Evolutionary conservation across 345 rosid genomes (phyloP), one percentile per base, ranked within the genome.

Genomic region (Firmiana major): DNA sequence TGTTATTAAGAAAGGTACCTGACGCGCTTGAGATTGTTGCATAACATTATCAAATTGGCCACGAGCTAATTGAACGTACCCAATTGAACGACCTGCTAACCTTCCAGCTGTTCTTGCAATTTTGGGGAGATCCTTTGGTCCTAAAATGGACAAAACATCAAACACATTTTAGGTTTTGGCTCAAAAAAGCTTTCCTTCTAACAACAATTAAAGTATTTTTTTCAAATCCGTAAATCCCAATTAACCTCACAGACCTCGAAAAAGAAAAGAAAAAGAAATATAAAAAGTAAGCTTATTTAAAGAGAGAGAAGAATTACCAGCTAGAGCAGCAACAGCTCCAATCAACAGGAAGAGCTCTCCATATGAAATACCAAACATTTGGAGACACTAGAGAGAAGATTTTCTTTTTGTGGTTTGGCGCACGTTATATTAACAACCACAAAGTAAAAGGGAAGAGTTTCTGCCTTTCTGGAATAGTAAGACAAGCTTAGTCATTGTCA

Each of bases 1-100:
- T 22, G n/a, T 42, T 42, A 12, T 12, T 31, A 2, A 45, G 26
- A 66, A 19, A 38, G 3, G 54, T 68, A 94, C 99, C 98, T 95
- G 94, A 19, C 87, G 94, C 84, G 91, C 93, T 83, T 95, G 96
- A 81, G 99, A 83, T 81, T 93, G 96, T 76, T 93, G 92, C 98
- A 92, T 87, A 62, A 89, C 88, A 78, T 80, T 84, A 31, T 92
- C 94, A 13, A 94, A 87, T 51, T 94, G 98, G n/a, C 95, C 91
- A 81, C 98, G 97, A 69, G 96, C 96, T 82, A 92, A 64, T 64
- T 90, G 97, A 42, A 94, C 94, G 54, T 90, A 94, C 0, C 96
- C 96, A 54, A 92, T 85, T 24, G 98, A 92, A 71, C 94, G 83
- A 66, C 97, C 99, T 4, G 91, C 86, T 55, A 93, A 84, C 79